Conservation (phyloP, 2,329 filamentous ascomycete species). For the Colletotrichum incanum region DNA sequence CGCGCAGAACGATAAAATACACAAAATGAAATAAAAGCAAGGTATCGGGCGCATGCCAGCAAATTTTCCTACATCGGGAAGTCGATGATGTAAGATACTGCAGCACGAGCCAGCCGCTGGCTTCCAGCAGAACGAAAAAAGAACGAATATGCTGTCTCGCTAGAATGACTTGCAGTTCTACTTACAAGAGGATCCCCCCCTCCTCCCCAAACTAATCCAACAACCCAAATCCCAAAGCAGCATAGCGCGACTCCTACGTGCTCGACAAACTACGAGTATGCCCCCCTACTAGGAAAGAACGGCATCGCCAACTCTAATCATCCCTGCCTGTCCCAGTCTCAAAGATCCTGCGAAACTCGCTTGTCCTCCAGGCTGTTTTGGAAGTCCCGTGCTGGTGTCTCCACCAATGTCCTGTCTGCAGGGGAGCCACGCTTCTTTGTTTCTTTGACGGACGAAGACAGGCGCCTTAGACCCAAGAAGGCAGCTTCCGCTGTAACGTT, state of each 20-base stretch:
- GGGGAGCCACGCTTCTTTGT: conserved; percentile 20
- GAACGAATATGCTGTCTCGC: not conserved
- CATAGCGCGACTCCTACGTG: not conserved
- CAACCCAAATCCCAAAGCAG: not conserved
- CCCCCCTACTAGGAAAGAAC: not conserved
- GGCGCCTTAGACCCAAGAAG: conserved; percentile 23
- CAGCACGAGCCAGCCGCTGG: conserved; percentile 14
- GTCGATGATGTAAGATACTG: conserved; percentile 9
- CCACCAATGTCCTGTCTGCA: conserved; percentile 24
- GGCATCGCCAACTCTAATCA: conserved; percentile 42
- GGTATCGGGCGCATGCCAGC: not conserved
- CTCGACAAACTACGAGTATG: not conserved
- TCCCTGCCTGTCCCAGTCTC: conserved; percentile 44
- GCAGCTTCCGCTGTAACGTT: conserved; percentile 32
- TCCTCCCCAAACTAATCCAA: not conserved
- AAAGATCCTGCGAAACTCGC: conserved; percentile 56
- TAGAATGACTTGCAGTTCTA: conserved; percentile 26
- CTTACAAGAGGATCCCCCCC: conserved; percentile 18
- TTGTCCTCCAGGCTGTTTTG: conserved; percentile 56
- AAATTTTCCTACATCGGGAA: not conserved
- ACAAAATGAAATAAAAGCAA: not conserved
- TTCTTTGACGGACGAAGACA: not conserved
- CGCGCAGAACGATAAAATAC: not conserved
- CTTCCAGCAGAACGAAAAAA: conserved; percentile 22
- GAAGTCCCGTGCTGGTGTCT: conserved; percentile 41